Conservation (phyloP, 768 basidiomycete genomes). For the Phlebiopsis gigantea region DNA sequence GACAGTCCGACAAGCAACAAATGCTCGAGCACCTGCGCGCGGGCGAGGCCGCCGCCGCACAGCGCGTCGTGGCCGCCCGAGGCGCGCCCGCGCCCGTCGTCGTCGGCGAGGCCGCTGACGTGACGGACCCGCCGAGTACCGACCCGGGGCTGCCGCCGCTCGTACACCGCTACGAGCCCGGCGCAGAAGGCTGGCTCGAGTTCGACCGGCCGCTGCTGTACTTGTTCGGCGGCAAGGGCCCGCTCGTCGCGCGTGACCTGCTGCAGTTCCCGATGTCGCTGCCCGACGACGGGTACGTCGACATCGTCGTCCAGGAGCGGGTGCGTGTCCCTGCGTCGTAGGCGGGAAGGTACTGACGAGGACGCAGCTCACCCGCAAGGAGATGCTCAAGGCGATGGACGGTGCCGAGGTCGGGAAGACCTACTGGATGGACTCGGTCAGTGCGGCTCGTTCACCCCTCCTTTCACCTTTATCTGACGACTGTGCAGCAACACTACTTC, state of each 20-base stretch:
- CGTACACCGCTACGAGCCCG: slow-evolving; percentile 22
- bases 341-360: neutral
- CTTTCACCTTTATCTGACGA: neutral
- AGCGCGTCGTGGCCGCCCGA: slow-evolving; percentile 1
- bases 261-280: slow-evolving; percentile 83
- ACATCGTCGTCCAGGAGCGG: slow-evolving; percentile 58
- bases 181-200: slow-evolving; percentile 62
- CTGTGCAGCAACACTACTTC: slow-evolving; percentile 56
- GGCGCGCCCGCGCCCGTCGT: neutral
- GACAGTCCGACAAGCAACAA: slow-evolving; percentile 60
- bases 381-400: slow-evolving; percentile 48
- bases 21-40: slow-evolving; percentile 54
- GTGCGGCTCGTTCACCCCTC: slow-evolving; percentile 11
- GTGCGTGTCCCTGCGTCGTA: slow-evolving; percentile 33
- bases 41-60: slow-evolving; percentile 22
- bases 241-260: slow-evolving; percentile 64
- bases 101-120: neutral
- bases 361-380: slow-evolving; percentile 42
- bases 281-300: slow-evolving; percentile 75
- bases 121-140: neutral
- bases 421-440: slow-evolving; percentile 60
- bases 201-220: slow-evolving; percentile 66
- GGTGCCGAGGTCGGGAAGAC: slow-evolving; percentile 56
- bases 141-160: slow-evolving; percentile 37
- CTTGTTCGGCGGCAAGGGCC: slow-evolving; percentile 74